Percentiles rank a stretch among this genome's conserved stretches.
phyloP scores from a whole-genome alignment of 1,284 basidiomycete species.

The Phaffia rhodozyma region DNA sequence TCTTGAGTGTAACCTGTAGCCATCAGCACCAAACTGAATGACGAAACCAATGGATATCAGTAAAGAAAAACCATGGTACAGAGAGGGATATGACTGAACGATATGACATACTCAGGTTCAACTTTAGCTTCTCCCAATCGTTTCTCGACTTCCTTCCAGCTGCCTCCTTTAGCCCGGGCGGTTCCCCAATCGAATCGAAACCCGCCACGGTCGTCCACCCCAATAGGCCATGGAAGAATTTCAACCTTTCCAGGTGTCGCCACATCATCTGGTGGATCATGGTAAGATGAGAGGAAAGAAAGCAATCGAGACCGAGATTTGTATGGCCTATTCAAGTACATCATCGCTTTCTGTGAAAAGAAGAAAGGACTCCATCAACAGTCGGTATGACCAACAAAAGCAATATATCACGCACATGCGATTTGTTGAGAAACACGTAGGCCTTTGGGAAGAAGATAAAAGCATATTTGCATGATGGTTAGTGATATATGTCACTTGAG shows the following conservation, averaged over 20 bases:
- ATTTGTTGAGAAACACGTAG: slow-evolving; percentile 39
- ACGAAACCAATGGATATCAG: slow-evolving; percentile 24
- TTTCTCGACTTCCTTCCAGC: slow-evolving; percentile 39
- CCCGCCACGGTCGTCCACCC: slow-evolving; percentile 40
- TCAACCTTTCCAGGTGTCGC: slow-evolving; percentile 45
- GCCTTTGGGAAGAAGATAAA: slow-evolving; percentile 10
- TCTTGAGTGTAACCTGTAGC: slow-evolving; percentile 44
- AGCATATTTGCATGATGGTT: no score
- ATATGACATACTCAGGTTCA: slow-evolving; percentile 44
- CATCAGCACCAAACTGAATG: slow-evolving; percentile 29
- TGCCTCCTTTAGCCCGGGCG: slow-evolving; percentile 18
- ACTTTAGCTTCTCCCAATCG: slow-evolving; percentile 40
- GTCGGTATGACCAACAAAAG: not conserved
- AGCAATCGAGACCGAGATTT: slow-evolving; percentile 39
- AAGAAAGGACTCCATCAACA: slow-evolving; percentile 33
- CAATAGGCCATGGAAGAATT: slow-evolving; percentile 48
- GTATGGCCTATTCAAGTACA: slow-evolving; percentile 50
- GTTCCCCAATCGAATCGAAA: slow-evolving; percentile 10
- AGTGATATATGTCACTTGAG: not conserved
- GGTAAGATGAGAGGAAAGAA: slow-evolving; percentile 44
- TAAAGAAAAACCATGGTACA: slow-evolving; percentile 18
- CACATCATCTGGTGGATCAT: slow-evolving; percentile 46
- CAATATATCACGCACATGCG: slow-evolving; percentile 22
- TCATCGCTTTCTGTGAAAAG: slow-evolving; percentile 41
- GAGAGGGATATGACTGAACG: slow-evolving; percentile 9